Evolutionary conservation across 2,329 filamentous ascomycete species (phyloP).

Genomic region (Cladosporium sp.): DNA sequence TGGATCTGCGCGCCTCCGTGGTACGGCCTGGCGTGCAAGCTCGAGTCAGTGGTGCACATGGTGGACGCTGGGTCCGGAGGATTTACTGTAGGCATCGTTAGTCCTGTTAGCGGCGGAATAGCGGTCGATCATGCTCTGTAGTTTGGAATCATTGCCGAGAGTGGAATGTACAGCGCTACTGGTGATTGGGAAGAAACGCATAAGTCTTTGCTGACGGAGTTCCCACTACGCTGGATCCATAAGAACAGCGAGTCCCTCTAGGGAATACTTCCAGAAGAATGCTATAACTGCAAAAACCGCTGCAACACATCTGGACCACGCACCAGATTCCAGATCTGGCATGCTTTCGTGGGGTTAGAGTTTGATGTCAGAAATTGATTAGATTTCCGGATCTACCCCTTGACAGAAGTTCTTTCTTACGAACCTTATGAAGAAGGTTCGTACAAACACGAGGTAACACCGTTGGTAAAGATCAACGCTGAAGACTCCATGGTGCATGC

Average conservation of each 20-base stretch:
- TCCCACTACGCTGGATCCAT: not conserved
- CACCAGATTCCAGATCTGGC: not conserved
- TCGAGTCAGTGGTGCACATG: not conserved
- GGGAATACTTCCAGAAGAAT: not conserved
- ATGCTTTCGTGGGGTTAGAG: not conserved
- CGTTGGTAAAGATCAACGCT: not conserved
- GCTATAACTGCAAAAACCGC: no score
- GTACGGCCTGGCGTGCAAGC: not conserved
- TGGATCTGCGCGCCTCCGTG: not conserved
- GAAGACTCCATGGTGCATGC: not conserved
- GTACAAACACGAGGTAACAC: not conserved
- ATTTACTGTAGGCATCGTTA: not conserved
- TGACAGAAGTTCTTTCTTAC: not conserved
- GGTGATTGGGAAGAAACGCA: no score
- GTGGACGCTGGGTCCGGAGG: not conserved
- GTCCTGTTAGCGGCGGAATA: not conserved
- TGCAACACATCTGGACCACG: no score
- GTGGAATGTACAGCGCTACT: no score
- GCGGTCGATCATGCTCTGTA: not conserved
- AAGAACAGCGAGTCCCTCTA: not conserved
- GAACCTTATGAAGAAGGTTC: not conserved
- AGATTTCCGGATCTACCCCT: not conserved
- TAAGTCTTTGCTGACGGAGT: not conserved
- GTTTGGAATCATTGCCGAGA: not conserved
- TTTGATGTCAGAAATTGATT: not conserved